These are phyloP conservation scores for Penicillium nucicola DNA, from an alignment of 495 filamentous ascomycete species.

Conservation along the genomic window DNA sequence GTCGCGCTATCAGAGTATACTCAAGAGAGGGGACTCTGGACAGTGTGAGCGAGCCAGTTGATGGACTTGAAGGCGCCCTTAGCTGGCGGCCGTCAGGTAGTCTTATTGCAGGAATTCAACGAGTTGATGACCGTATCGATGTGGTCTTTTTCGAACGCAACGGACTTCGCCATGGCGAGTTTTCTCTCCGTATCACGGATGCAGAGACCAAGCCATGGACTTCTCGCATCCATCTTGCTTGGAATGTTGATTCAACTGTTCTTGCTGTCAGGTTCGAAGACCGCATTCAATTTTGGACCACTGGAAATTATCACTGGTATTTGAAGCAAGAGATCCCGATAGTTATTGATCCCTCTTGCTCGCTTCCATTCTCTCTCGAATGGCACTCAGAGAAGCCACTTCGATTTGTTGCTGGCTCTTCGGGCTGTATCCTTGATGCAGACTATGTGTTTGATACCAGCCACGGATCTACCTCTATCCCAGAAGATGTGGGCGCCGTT, in stretches of 20 bases:
- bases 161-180: slow-evolving; percentile 89
- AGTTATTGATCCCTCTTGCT: slow-evolving; percentile 19
- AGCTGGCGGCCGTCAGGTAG: slow-evolving; percentile 93
- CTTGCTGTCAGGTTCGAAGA: slow-evolving; percentile 76
- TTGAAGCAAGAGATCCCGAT: slow-evolving; percentile 84
- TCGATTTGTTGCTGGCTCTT: slow-evolving; percentile 52
- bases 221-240: slow-evolving; percentile 62
- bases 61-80: slow-evolving; percentile 78
- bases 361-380: slow-evolving; percentile 37
- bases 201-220: slow-evolving; percentile 54
- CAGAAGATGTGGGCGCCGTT: slow-evolving; percentile 76
- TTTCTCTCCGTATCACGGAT: slow-evolving; percentile 65
- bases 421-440: slow-evolving; percentile 50
- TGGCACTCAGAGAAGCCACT: slow-evolving; percentile 90
- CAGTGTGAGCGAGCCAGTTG: slow-evolving; percentile 89
- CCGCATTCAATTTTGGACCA: slow-evolving; percentile 89
- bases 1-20: slow-evolving; percentile 82
- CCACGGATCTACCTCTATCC: slow-evolving; percentile 63
- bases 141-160: slow-evolving; percentile 97
- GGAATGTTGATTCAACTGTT: slow-evolving; percentile 90
- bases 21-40: slow-evolving; percentile 86
- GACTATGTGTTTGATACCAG: slow-evolving; percentile 70
- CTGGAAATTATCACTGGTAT: slow-evolving; percentile 97
- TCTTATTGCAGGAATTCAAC: slow-evolving; percentile 80
- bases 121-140: slow-evolving; percentile 63